These are phyloP conservation scores for Yamadazyma mexicana DNA, from an alignment of 1,139 yeast genomes.

Conservation along the genomic window DNA sequence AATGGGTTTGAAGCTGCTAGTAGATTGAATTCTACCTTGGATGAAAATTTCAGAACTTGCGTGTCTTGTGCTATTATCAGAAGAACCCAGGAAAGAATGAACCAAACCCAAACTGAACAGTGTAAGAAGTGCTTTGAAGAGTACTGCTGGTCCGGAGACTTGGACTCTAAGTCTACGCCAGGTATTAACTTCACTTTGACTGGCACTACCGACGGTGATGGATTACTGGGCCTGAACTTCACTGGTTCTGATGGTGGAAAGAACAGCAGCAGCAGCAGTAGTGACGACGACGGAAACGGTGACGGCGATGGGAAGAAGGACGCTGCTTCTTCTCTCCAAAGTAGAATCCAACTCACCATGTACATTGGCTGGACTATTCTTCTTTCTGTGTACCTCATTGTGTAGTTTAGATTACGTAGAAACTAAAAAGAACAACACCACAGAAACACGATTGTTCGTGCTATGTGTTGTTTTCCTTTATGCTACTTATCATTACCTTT, in stretches of 20 bases:
- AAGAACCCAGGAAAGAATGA: conserved; percentile 75
- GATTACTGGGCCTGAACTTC: conserved; percentile 12
- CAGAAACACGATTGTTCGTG: no score
- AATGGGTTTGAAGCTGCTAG: conserved; percentile 84
- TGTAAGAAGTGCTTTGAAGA: conserved; percentile 70
- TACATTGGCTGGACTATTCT: conserved; percentile 6
- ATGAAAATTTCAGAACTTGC: conserved; percentile 74
- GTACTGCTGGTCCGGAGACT: conserved; percentile 82
- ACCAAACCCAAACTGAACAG: conserved; percentile 62
- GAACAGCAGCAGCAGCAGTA: conserved; percentile 1
- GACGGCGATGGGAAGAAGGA: conserved; percentile 9
- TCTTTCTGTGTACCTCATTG: conserved; percentile 6
- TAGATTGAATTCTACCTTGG: conserved; percentile 70
- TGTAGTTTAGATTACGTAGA: no score
- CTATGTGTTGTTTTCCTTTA: no score
- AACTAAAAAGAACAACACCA: no score
- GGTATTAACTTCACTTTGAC: conserved; percentile 45
- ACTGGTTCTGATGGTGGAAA: background rate
- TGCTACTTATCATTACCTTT: no score
- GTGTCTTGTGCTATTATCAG: conserved; percentile 87
- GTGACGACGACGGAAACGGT: conserved; percentile 5
- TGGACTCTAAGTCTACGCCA: conserved; percentile 21
- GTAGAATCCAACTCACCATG: background rate
- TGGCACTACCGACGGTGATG: conserved; percentile 44
- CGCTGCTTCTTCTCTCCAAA: conserved; percentile 6